These are phyloP conservation scores for Triadica sebifera DNA, from an alignment of 345 rosid species.

Conservation along the genomic window DNA sequence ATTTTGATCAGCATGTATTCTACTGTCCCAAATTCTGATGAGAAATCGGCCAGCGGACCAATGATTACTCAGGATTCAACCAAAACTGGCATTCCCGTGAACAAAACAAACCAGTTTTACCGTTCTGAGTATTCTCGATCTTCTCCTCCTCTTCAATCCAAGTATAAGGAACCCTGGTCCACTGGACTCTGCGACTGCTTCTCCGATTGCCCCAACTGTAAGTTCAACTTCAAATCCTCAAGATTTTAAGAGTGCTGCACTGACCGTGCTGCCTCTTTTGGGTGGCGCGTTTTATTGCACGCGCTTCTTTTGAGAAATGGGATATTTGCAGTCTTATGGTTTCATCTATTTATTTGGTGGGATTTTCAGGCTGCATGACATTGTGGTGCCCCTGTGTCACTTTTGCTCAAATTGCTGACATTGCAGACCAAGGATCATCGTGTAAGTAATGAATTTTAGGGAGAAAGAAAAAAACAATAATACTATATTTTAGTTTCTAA, in stretches of 20 bases:
- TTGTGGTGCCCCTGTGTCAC: slow-evolving; percentile 44
- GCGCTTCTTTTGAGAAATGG: not conserved
- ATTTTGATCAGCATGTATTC: slow-evolving; percentile 13
- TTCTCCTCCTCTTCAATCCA: slow-evolving; percentile 3
- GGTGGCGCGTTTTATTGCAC: slow-evolving; percentile 10
- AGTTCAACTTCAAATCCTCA: slow-evolving; percentile 9
- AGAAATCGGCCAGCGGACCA: slow-evolving; percentile 4
- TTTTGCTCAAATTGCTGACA: slow-evolving; percentile 42
- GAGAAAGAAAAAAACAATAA: too few relatives aligned
- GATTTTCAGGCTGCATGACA: slow-evolving; percentile 39
- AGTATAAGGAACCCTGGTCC: slow-evolving; percentile 33
- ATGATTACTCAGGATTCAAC: slow-evolving; percentile 7
- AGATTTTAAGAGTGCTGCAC: not conserved
- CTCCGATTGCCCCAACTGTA: slow-evolving; percentile 34
- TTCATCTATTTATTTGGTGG: not conserved
- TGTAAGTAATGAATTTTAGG: slow-evolving; percentile 13
- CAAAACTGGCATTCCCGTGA: slow-evolving; percentile 24
- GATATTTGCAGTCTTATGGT: not conserved
- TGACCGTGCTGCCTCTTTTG: too few relatives aligned
- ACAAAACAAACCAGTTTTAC: slow-evolving; percentile 1
- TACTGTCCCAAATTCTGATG: slow-evolving; percentile 6
- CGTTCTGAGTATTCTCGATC: slow-evolving; percentile 7
- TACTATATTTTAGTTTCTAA: too few relatives aligned
- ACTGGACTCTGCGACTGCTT: slow-evolving; percentile 42
- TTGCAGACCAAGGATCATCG: slow-evolving; percentile 44